Conservation (phyloP, 2,329 filamentous ascomycete genomes). For the Fusarium sp. region DNA sequence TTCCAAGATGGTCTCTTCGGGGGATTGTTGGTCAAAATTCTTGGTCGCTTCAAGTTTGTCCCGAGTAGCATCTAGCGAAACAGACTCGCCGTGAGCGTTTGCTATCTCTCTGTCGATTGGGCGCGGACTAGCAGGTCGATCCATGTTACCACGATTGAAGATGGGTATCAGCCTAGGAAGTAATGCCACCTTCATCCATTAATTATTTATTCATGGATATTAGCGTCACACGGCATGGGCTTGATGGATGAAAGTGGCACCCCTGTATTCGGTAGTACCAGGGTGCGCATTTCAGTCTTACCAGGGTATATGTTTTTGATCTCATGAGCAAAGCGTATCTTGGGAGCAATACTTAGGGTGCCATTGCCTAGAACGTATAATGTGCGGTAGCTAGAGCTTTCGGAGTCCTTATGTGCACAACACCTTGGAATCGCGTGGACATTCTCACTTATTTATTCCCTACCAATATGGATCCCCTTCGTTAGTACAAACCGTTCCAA, state of each 20-base stretch:
- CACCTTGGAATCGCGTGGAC: neutral
- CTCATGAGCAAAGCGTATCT: neutral
- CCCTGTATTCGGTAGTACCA: neutral
- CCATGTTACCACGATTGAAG: slow-evolving; percentile 5
- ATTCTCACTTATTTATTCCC: neutral
- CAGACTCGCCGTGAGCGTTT: slow-evolving; percentile 3
- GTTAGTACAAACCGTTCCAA: neutral
- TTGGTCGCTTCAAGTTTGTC: slow-evolving; percentile 16
- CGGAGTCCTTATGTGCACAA: rapidly evolving
- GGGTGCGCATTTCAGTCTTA: neutral
- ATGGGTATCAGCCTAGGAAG: neutral
- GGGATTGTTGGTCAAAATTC: neutral
- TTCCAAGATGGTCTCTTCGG: slow-evolving; percentile 3
- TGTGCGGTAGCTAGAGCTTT: neutral
- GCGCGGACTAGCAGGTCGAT: slow-evolving; percentile 13
- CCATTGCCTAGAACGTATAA: neutral
- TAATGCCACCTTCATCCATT: neutral
- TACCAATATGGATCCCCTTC: neutral
- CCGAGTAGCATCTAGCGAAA: slow-evolving; percentile 1
- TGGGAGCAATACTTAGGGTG: neutral
- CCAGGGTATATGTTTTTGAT: neutral
- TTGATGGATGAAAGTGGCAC: neutral
- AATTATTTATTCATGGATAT: neutral
- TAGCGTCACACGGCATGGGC: neutral
- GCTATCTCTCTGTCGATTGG: slow-evolving; percentile 17